Conservation (phyloP, 2,329 filamentous ascomycete species). For the Ophiostoma pallidulum region DNA sequence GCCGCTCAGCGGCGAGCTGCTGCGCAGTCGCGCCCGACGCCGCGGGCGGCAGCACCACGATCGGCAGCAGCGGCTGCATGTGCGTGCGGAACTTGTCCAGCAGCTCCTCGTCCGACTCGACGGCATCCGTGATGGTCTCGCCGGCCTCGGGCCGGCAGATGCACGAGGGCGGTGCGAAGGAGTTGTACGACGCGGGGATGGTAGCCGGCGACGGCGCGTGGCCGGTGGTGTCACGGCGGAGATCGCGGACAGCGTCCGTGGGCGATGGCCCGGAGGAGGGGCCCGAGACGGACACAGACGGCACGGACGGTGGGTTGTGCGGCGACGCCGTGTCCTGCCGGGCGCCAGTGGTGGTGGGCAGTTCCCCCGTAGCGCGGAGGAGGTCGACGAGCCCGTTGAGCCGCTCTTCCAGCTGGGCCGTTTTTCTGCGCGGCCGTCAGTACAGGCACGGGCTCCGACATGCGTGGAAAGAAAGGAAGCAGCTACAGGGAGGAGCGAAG, state of each 20-base stretch:
- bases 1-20: constrained; percentile 30
- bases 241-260: not conserved
- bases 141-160: constrained; percentile 36
- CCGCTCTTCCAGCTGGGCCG: constrained; percentile 40
- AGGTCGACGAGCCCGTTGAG: constrained; percentile 40
- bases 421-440: constrained; percentile 29
- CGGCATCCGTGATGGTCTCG: constrained; percentile 28
- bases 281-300: not conserved
- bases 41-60: constrained; percentile 33
- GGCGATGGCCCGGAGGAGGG: constrained; percentile 4
- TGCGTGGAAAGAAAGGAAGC: too few species aligned
- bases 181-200: constrained; percentile 31
- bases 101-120: constrained; percentile 37
- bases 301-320: not conserved
- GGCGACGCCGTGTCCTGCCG: constrained; percentile 3
- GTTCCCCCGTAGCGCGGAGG: constrained; percentile 34
- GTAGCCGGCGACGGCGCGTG: not conserved
- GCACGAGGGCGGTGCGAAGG: constrained; percentile 35
- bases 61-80: constrained; percentile 36
- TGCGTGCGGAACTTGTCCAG: constrained; percentile 35
- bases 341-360: constrained; percentile 16
- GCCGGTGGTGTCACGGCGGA: not conserved
- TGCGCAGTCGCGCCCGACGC: constrained; percentile 24
- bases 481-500: not conserved
- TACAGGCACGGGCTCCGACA: not conserved